Base-by-base conservation (phyloP, 1,284 basidiomycete genomes). In the Rhodofomes roseus region DNA sequence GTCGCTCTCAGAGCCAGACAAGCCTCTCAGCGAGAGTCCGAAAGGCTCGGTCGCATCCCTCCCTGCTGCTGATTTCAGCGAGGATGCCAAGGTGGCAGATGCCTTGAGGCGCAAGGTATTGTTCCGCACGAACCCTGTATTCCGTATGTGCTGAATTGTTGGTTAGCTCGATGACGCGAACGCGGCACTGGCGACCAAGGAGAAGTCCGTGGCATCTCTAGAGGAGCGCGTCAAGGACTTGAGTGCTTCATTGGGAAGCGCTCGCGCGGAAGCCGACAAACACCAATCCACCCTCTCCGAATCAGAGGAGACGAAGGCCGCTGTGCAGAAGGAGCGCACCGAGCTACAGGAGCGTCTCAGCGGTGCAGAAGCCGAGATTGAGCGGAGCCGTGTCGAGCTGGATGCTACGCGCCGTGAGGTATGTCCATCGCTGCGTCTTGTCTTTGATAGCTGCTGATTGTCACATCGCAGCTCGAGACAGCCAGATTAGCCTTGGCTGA, bases 391-490 rank as follows among this genome's bases (percentile, higher is more conserved):
- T 11, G 9, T 20, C 39, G 56, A 48, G 39, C 34, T 57, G 7
- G 56, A 48, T 22, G 46, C 20, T 23, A 37, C 46, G 6, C 56
- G 56, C 22, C 44, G 36, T 22, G 44, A 57, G 46, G 56, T 57
- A 37, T n/a, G 46, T 37, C 4, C 3, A 1, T 22, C 18, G 34
- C 31, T 14, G 14, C 18, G 18, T 52, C 22, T 36, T 29, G 16
- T 46, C 39, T 8, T 8, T 4, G 12, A 4, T 20, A 3, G 14
- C 9, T 18, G 14, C 50, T 52, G 27, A 36, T 16, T 23, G 20
- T 7, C 7, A 18, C 22, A 7, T 27, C 25, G 5, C 36, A 57
- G 56, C 44, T 57, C 36, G 43, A 40, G 12, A 34, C 2, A 3
- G 46, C 23, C 34, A 40, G 23, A 23, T 16, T 20, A 8, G n/a